Base-by-base conservation (phyloP, 345 rosid species). In the Euphorbia lathyris region DNA sequence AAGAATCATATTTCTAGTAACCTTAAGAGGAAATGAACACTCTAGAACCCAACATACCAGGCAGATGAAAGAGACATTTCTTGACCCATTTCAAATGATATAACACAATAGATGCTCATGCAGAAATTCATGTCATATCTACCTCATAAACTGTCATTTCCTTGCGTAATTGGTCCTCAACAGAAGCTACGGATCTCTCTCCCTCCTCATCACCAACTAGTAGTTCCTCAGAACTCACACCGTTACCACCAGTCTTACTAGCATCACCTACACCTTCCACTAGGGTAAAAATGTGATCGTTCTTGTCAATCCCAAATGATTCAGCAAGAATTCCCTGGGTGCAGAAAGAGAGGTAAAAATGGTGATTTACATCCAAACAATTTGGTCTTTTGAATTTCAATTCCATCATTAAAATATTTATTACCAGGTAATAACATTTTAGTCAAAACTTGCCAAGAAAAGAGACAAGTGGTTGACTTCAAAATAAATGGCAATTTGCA, bases 121-220 rank as follows among this genome's bases (percentile, higher is more conserved):
- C n/a, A 53, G 27, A 23, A 67, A 73, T 67, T 66, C 12, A 50
- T 71, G 58, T 57, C 38, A 36, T n/a, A 47, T 77, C 38, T 73
- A 92, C 97, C 97, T 95, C 92, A 6, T 86, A 95, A 22, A 95
- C 80, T 19, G 91, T 90, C 96, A 90, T 95, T 83, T 95, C 97
- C 82, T 90, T 90, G 75, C 81, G 87, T 74, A 90, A 82, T 63
- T 90, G 97, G 70, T 95, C 93, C 86, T 92, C 96, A 29, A 86
- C 76, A n/a, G 89, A 95, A 73, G 94, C 88, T 60, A 92, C 83
- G 14, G 97, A 77, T 45, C 82, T 83, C 75, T 87, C 96, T 66
- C 82, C 86, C 70, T 95, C 97, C 70, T 95, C 98, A 29, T 95
- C 96, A 72, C 91, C 93, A 1, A 74, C 83, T 50, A 89, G 74